Conservation (phyloP, 2,329 filamentous ascomycete species). For the Ceratocystis papillata region DNA sequence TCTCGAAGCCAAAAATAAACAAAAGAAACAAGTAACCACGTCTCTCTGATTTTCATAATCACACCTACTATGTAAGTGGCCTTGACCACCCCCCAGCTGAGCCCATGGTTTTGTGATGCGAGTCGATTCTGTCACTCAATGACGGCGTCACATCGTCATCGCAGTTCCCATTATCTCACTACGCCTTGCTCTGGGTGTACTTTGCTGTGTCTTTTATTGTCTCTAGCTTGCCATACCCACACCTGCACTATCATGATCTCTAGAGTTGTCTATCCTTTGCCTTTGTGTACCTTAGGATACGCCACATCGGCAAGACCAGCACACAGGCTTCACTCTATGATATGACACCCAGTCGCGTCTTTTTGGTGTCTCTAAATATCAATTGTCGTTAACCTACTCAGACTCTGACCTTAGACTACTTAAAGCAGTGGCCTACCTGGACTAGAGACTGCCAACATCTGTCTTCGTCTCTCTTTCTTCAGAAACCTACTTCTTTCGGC, state of each 20-base stretch:
- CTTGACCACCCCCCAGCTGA: neutral
- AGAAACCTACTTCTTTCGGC: neutral
- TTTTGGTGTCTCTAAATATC: neutral
- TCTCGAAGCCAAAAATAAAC: neutral
- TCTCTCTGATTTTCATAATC: neutral
- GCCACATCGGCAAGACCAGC: slow-evolving; percentile 11
- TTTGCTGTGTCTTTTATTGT: slow-evolving; percentile 3
- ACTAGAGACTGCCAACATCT: neutral
- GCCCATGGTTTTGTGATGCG: neutral
- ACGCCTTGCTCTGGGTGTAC: neutral
- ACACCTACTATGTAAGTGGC: slow-evolving; percentile 1
- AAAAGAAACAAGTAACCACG: neutral
- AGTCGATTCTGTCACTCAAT: slow-evolving; percentile 5
- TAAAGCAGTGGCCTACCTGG: neutral
- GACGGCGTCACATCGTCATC: neutral
- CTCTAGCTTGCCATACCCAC: slow-evolving; percentile 12
- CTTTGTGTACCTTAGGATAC: neutral
- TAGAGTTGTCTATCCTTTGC: neutral
- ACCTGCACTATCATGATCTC: slow-evolving; percentile 9
- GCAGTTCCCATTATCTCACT: neutral
- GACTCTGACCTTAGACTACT: neutral
- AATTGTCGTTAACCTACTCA: neutral
- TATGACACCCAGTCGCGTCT: neutral
- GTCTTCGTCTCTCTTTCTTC: neutral
- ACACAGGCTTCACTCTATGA: slow-evolving; percentile 4